Percentiles rank a stretch among this genome's conserved stretches.
These are phyloP conservation scores for Prunus fruticosa DNA, from an alignment of 306 rosid genomes.

Conservation along the genomic window DNA sequence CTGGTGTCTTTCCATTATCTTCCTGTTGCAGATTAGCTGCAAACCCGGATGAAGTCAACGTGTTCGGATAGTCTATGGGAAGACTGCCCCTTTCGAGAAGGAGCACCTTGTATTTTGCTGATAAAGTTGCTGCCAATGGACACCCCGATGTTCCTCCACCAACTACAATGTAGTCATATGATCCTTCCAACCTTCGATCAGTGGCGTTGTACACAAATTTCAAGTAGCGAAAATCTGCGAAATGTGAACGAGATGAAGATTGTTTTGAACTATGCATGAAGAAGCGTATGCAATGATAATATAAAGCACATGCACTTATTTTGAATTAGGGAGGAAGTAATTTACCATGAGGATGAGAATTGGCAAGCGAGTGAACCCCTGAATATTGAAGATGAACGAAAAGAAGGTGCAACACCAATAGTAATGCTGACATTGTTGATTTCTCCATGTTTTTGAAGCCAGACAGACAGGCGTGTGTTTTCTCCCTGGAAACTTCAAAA, in stretches of 20 bases:
- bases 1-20: not conserved
- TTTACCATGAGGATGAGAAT: no score
- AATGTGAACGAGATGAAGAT: not conserved
- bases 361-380: no score
- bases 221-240: conserved; percentile 14
- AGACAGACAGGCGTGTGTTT: no score
- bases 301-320: no score
- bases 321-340: no score
- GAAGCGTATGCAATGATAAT: no score
- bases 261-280: not conserved
- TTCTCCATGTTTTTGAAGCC: no score
- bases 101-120: conserved; percentile 13
- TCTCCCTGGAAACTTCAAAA: no score
- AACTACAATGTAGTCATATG: conserved; percentile 19
- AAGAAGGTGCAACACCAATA: no score
- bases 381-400: no score
- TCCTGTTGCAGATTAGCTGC: not conserved
- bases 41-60: not conserved
- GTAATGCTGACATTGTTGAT: no score
- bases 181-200: not conserved
- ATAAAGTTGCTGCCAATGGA: conserved; percentile 22
- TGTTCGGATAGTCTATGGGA: not conserved
- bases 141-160: conserved; percentile 22
- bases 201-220: conserved; percentile 7
- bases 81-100: not conserved